A percentile compares a stretch with the other conserved stretches of the same genome.
These are phyloP conservation scores for Cercophora scortea DNA, from an alignment of 495 filamentous ascomycete genomes.

Conservation along the genomic window DNA sequence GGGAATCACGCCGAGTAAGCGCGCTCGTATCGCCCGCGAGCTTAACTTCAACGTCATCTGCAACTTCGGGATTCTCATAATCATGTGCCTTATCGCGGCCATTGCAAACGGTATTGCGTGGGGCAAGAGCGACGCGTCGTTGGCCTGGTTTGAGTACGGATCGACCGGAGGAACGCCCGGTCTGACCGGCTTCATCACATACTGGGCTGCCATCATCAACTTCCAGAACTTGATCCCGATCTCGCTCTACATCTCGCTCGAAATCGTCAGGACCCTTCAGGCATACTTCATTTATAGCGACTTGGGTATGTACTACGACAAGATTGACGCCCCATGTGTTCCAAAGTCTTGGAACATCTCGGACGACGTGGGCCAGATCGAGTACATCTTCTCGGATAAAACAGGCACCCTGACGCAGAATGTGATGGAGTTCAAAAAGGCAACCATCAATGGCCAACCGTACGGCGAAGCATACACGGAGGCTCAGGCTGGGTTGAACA, in stretches of 20 bases:
- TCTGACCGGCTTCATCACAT: constrained; percentile 87
- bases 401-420: constrained; percentile 98
- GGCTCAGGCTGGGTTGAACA: constrained; percentile 90
- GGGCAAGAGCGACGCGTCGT: constrained; percentile 62
- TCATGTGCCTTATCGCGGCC: constrained; percentile 82
- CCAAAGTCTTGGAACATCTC: constrained; percentile 99
- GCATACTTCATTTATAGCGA: constrained; percentile 98
- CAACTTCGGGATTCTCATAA: constrained; percentile 86
- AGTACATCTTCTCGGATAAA: constrained; percentile 99
- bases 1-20: constrained; percentile 93
- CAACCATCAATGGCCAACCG: constrained; percentile 83
- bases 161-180: constrained; percentile 70
- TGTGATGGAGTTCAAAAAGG: constrained; percentile 99
- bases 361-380: constrained; percentile 96
- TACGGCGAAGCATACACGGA: constrained; percentile 98
- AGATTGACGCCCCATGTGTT: constrained; percentile 85
- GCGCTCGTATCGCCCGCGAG: constrained; percentile 80
- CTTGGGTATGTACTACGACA: constrained; percentile 90
- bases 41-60: constrained; percentile 96
- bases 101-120: constrained; percentile 81
- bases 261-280: constrained; percentile 89
- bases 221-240: constrained; percentile 99
- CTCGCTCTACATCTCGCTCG: constrained; percentile 93
- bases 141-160: constrained; percentile 79
- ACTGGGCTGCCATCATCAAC: constrained; percentile 87